Conservation (phyloP, 768 basidiomycete genomes). For the Dictyophora rubrovolvata region DNA sequence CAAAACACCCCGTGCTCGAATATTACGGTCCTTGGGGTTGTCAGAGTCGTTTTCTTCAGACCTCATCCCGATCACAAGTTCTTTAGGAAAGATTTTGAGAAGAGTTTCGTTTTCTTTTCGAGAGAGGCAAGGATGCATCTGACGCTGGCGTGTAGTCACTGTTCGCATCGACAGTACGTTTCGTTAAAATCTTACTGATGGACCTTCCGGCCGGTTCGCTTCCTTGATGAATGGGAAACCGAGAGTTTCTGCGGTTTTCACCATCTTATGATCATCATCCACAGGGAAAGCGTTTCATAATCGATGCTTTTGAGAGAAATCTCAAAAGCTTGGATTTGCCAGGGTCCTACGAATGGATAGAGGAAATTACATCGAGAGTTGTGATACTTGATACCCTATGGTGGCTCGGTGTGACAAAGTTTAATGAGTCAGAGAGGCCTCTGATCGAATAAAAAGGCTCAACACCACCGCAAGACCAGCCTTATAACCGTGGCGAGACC, state of each 20-base stretch:
- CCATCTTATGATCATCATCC: not conserved
- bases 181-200: not conserved
- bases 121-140: not conserved
- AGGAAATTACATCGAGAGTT: not conserved
- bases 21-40: too few species aligned
- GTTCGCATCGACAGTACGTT: not conserved
- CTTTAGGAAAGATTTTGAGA: not conserved
- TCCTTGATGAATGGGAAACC: not conserved
- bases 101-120: not conserved
- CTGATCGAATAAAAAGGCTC: conserved; percentile 25
- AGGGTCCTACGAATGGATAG: not conserved
- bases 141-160: not conserved
- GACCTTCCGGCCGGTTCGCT: not conserved
- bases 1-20: not conserved
- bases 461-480: conserved; percentile 27
- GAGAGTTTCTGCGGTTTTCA: not conserved
- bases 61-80: not conserved
- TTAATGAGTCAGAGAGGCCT: conserved; percentile 9
- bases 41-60: not conserved
- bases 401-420: not conserved
- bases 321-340: not conserved
- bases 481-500: conserved; percentile 21
- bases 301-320: not conserved
- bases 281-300: not conserved
- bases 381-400: not conserved